Evolutionary conservation across 2,329 filamentous ascomycete genomes (phyloP), one percentile per base, ranked within the genome.

Genomic region (Aspergillus hortae): DNA sequence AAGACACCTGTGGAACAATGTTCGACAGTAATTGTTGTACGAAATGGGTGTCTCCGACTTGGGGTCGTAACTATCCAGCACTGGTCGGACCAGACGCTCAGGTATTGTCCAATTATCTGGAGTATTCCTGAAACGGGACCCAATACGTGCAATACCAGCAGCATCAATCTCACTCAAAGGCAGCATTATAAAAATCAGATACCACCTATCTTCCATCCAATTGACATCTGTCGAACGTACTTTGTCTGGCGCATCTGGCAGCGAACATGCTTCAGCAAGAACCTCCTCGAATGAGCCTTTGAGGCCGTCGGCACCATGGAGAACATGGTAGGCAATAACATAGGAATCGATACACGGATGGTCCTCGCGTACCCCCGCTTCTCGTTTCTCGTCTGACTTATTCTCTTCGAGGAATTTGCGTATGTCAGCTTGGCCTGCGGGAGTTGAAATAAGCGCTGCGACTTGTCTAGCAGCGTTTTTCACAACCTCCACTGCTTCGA

Each of bases 1-100:
- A 57, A 79, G 76, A 58, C 80, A 84, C 56, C 83, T 72, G 11
- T 71, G 72, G 43, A 85, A 73, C 21, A 77, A 63, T 6, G 73
- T 66, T 47, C 80, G 76, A 45, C 82, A 67, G 56, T 85, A 85
- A 14, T 72, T 74, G 56, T 84, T 83, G 53, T 81, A 71, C n/a
- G 73, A 77, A 7, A 73, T 60, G 12, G 73, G 71, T 32, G 63
- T 61, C 10, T 60, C 63, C 27, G 70, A 72, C 27, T 74, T 77
- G 4, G 65, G 59, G 4, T 73, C 63, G 51, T 81, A 83, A 2
- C 77, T 58, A 12, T 70, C 65, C 41, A 85, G 72, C 1, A 78
- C 63, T 9, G 75, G 75, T 21, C 66, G 68, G 2, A 84, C 53
- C 12, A 84, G 57, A 15, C 57, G 60, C 48, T 75, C 75, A 6